Conservation (phyloP, 768 basidiomycete species). For the Mycena haematopus region DNA sequence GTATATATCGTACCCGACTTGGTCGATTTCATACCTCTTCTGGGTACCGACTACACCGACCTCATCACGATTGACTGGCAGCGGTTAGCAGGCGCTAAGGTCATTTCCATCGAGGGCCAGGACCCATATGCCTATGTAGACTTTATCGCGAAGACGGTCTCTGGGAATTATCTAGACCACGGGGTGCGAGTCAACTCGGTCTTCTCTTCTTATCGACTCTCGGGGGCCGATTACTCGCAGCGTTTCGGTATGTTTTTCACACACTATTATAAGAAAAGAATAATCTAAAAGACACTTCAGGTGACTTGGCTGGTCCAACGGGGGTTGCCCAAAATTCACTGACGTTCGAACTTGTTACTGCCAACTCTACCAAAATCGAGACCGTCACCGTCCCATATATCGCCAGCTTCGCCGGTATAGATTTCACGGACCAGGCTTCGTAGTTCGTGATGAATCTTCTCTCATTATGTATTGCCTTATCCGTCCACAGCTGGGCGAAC, state of each 20-base stretch:
- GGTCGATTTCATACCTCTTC: constrained; percentile 53
- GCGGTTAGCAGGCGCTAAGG: constrained; percentile 64
- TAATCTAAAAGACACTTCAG: constrained; percentile 3
- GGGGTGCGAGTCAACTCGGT: constrained; percentile 68
- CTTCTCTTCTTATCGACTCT: constrained; percentile 62
- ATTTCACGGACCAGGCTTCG: constrained; percentile 57
- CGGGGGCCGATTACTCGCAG: constrained; percentile 57
- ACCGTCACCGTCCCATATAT: constrained; percentile 60
- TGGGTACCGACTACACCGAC: constrained; percentile 55
- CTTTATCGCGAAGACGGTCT: constrained; percentile 60
- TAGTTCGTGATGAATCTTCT: constrained; percentile 51
- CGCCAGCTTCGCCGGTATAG: constrained; percentile 49
- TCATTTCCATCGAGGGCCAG: constrained; percentile 60
- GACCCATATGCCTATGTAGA: constrained; percentile 63
- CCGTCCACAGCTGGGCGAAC: constrained; percentile 53
- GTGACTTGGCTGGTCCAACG: constrained; percentile 58
- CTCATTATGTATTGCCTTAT: constrained; percentile 6
- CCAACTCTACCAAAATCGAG: constrained; percentile 53
- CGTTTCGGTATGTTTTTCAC: constrained; percentile 46
- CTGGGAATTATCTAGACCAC: constrained; percentile 69
- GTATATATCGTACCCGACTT: constrained; percentile 63
- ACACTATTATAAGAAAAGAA: neutral
- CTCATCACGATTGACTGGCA: constrained; percentile 61
- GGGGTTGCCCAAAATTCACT: constrained; percentile 54
- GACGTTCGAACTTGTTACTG: constrained; percentile 53